Percentiles rank a stretch among this genome's conserved stretches.
These are phyloP conservation scores for Clavispora asparagi DNA, from an alignment of 805 yeast genomes.

Conservation along the genomic window DNA sequence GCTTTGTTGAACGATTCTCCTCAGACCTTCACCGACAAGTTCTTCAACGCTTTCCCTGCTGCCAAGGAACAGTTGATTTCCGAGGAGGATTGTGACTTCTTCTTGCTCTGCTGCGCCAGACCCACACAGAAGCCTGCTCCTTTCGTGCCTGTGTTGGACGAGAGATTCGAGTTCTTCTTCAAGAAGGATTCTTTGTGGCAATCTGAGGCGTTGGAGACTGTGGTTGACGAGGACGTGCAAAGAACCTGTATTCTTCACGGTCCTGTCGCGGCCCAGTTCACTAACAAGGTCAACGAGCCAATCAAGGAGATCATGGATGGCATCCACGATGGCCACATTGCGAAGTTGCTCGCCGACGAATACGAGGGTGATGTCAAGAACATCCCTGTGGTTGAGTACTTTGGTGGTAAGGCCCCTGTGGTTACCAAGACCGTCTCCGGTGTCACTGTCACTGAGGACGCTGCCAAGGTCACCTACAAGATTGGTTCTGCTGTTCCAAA, in stretches of 20 bases:
- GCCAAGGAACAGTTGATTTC: constrained; percentile 80
- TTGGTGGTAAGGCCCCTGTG: constrained; percentile 61
- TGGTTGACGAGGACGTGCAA: constrained; percentile 91
- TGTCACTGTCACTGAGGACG: constrained; percentile 29
- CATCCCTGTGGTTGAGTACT: constrained; percentile 87
- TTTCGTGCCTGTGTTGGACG: constrained; percentile 91
- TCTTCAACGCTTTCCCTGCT: constrained; percentile 65
- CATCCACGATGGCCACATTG: constrained; percentile 87
- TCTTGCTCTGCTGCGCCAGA: constrained; percentile 74
- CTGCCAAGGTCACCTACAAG: constrained; percentile 29
- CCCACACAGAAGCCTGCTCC: constrained; percentile 97
- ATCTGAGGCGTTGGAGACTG: constrained; percentile 94
- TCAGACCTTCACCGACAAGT: constrained; percentile 47
- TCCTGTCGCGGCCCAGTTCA: constrained; percentile 94
- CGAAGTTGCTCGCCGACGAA: constrained; percentile 57
- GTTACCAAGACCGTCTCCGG: constrained; percentile 20
- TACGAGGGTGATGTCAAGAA: constrained; percentile 65
- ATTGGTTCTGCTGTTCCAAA: constrained; percentile 33
- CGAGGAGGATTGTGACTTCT: constrained; percentile 93
- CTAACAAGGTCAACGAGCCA: constrained; percentile 86
- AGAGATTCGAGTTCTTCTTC: constrained; percentile 91
- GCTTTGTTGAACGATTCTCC: constrained; percentile 62
- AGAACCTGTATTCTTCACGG: constrained; percentile 99
- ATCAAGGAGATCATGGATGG: constrained; percentile 83
- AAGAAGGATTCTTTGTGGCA: constrained; percentile 99